Evolutionary conservation across 2,329 filamentous ascomycete species (phyloP), one percentile per base, ranked within the genome.

Genomic region (Stagonosporopsis tanaceti): DNA sequence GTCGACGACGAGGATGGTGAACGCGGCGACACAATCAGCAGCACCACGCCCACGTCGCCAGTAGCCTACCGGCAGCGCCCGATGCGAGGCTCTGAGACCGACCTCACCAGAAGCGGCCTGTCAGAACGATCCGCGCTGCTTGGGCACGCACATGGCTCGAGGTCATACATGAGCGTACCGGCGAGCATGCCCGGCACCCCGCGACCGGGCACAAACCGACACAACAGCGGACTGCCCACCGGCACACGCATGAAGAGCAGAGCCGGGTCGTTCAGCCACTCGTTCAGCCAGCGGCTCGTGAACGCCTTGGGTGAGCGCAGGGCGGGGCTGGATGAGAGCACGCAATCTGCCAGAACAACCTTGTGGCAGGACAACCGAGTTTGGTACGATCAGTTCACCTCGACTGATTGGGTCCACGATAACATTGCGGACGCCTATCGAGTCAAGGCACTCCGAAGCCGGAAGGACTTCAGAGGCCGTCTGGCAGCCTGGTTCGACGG

Each of bases 351-450:
- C 46, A 90, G 88, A 69, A 79, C 82, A 32, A 88, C 87, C 4
- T 78, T 90, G 9, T 89, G 87, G 66, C 81, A 89, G 47, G 91
- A 97, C 71, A 93, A 98, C 66, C 88, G 95, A 59, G 90, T 96
- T 9, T 98, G 95, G 95, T 98, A 98, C 78, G 95, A 99, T 80
- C 95, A 99, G 77, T 97, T 97, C 71, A 97, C 93, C 6, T 96
- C 92, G 6, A 97, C 92, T 53, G 94, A 99, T 76, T 99, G 95
- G 95, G 93, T 99, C 0, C 94, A 97, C 74, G 95, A 99, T 77
- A 93, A 90, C 75, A 97, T 99, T 66, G 92, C 93, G 69, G 95
- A 98, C 77, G 92, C 93, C 9, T 92, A 93, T 68, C 90, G 95
- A 25, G 87, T 96, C 47, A 95, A 96, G 75, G 88, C 88, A 50